Evolutionary conservation across 176 grass and related monocot species (phyloP).

Genomic region (Bonia amplexicaulis): DNA sequence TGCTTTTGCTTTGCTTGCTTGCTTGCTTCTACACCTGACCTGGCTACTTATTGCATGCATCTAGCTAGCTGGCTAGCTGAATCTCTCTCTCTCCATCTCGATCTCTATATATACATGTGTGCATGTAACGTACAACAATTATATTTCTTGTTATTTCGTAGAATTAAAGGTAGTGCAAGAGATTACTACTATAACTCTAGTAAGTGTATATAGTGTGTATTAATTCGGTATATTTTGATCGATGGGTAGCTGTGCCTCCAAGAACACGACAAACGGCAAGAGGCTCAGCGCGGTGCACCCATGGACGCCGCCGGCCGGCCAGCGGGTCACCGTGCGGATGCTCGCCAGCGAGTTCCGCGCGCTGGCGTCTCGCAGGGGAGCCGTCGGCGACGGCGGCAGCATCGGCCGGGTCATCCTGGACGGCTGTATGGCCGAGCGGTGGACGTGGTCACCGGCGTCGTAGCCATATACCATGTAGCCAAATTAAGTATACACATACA

Average conservation of each 20-base stretch:
- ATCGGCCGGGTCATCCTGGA: conserved; percentile 53
- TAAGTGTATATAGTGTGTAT: not conserved
- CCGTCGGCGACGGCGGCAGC: not conserved
- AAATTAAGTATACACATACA: not conserved
- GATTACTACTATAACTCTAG: not conserved
- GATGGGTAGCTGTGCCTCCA: conserved; percentile 50
- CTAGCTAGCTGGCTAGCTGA: not conserved
- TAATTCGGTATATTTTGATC: not conserved
- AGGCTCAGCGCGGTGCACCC: conserved; percentile 40
- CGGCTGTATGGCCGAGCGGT: conserved; percentile 54
- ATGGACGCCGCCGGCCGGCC: conserved; percentile 27
- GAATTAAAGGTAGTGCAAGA: not conserved
- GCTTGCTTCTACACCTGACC: conserved; percentile 19
- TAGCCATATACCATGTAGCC: not conserved
- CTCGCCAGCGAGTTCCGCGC: conserved; percentile 43
- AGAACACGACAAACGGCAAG: not conserved
- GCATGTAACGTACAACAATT: not conserved
- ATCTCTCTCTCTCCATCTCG: not conserved
- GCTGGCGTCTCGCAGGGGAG: not conserved
- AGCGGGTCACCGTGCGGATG: conserved; percentile 58
- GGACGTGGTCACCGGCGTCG: conserved; percentile 40
- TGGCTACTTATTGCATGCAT: not conserved
- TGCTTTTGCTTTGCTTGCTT: not conserved
- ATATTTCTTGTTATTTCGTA: not conserved
- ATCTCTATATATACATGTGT: not conserved